Base-by-base conservation (phyloP, 1,284 basidiomycete species). In the Trichosporon sp. region DNA sequence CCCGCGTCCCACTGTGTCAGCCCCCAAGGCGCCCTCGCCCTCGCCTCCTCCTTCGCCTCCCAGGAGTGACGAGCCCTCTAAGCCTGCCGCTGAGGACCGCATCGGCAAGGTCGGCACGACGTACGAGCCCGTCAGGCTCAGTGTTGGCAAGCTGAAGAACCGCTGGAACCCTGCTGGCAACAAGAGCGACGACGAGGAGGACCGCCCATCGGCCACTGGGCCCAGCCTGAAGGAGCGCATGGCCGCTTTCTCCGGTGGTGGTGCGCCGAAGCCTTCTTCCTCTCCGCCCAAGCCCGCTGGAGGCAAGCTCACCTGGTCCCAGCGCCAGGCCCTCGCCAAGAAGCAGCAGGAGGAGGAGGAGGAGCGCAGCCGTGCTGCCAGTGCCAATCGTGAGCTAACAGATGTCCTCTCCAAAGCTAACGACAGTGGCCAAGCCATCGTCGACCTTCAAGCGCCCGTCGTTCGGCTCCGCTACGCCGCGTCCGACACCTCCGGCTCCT, bases 251-350 rank as follows among this genome's bases (percentile, higher is more conserved):
- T 69, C 69, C 5, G 69, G 71, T 34, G 76, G 74, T 16, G 70
- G 68, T 10, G 52, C 65, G 7, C 61, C 67, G 14, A 60, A 66
- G 14, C 46, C 65, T 3, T 59, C 69, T 1, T 14, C 65, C 14
- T 33, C 37, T 6, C 65, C 59, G 1, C 69, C 71, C 32, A 66
- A 67, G 52, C 70, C 72, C 9, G 69, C 63, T 59, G 54, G 60
- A 9, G 90, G 90, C 83, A 93, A 92, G 77, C 80, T 95, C 62
- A 94, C 92, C 0, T 95, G 93, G 93, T 89, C 86, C 66, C 90
- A 95, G 77, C 84, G 93, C 37, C 92, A 95, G 76, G 92, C 90
- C 0, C 81, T 88, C 32, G 88, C 91, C 3, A 94, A 93, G 83
- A 89, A 88, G 73, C 89, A 92, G 71, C 83, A 84, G 10, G 89